A percentile compares a stretch with the other conserved stretches of the same genome.
Evolutionary conservation across 2,329 filamentous ascomycete genomes (phyloP).

Genomic region (Tricladium varicosporioides): DNA sequence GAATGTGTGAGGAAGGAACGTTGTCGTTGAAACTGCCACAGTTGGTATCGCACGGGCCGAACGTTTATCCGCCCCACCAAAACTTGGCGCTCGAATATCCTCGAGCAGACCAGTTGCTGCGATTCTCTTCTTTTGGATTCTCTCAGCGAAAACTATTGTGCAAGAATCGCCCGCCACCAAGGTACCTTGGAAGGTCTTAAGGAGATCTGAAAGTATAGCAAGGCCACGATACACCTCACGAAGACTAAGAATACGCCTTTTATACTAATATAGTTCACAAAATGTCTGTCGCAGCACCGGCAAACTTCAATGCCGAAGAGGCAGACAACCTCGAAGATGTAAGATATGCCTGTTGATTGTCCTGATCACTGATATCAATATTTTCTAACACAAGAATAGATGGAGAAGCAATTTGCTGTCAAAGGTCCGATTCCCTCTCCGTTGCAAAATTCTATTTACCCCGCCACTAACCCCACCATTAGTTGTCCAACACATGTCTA

Average conservation of each 20-base stretch:
- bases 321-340: slow-evolving; percentile 70
- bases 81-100: too few relatives aligned
- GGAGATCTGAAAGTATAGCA: neutral
- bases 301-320: slow-evolving; percentile 54
- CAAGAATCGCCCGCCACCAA: too few relatives aligned
- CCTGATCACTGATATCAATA: slow-evolving; percentile 6
- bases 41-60: too few relatives aligned
- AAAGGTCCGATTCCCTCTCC: slow-evolving; percentile 60
- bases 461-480: slow-evolving; percentile 23
- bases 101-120: too few relatives aligned
- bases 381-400: slow-evolving; percentile 49
- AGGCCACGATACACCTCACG: neutral
- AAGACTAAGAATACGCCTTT: neutral
- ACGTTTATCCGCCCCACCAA: too few relatives aligned
- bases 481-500: slow-evolving; percentile 93
- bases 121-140: too few relatives aligned
- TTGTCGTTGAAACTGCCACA: too few relatives aligned
- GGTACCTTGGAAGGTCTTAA: too few relatives aligned
- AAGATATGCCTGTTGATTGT: slow-evolving; percentile 34
- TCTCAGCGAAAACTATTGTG: too few relatives aligned
- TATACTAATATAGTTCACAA: neutral
- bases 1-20: too few relatives aligned
- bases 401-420: slow-evolving; percentile 99
- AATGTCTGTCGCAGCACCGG: slow-evolving; percentile 28
- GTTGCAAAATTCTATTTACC: slow-evolving; percentile 13